Evolutionary conservation across 305 asterid species (phyloP).

Genomic region (Solanum aculeatissimum): DNA sequence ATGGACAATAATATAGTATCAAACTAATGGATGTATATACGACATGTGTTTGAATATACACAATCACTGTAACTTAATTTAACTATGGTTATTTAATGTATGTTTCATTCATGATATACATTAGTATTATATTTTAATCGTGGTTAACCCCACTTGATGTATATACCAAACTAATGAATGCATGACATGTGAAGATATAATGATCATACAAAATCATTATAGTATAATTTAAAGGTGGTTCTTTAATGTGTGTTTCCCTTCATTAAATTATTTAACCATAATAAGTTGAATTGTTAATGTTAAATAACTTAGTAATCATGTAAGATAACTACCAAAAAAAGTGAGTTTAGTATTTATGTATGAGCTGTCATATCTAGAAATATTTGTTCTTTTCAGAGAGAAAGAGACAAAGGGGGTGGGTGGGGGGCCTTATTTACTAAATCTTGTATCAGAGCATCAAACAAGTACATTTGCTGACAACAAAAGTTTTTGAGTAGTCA

Average conservation of each 20-base stretch:
- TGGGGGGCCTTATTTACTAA: constrained; percentile 2
- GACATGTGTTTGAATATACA: not conserved
- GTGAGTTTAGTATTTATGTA: not conserved
- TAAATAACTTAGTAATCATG: not conserved
- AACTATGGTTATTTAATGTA: not conserved
- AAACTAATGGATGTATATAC: not conserved
- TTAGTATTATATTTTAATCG: too few relatives aligned
- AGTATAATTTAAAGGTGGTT: not conserved
- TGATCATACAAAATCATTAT: too few relatives aligned
- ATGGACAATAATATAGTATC: not conserved
- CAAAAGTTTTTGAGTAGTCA: constrained; percentile 38
- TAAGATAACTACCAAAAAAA: not conserved
- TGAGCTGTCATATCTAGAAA: not conserved
- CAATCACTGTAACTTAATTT: not conserved
- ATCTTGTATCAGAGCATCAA: constrained; percentile 5
- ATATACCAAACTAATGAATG: too few relatives aligned
- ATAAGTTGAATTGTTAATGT: not conserved
- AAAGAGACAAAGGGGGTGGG: not conserved
- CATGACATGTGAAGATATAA: too few relatives aligned
- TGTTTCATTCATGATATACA: not conserved
- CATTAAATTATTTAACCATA: too few relatives aligned
- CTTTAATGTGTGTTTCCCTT: too few relatives aligned
- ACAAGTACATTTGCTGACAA: constrained; percentile 15
- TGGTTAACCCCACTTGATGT: too few relatives aligned
- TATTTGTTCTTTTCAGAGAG: not conserved